These are phyloP conservation scores for barrel medic (Medicago truncatula) DNA, from an alignment of 306 rosid species.

Conservation along the genomic window DNA sequence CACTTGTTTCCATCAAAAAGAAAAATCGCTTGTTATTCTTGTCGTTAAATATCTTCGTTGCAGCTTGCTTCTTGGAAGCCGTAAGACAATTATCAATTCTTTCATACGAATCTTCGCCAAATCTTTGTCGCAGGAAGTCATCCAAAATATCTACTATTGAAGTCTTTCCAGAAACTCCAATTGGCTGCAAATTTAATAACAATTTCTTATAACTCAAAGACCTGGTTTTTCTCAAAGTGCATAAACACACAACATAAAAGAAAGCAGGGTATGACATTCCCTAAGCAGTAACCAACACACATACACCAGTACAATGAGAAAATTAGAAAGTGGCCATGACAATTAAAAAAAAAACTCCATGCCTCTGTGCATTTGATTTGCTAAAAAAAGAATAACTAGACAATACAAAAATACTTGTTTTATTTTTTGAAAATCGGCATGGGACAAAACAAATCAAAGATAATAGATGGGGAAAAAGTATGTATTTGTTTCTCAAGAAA, in stretches of 20 bases:
- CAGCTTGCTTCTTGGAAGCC: constrained; percentile 59
- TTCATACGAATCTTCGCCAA: constrained; percentile 78
- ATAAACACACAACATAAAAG: constrained; percentile 5
- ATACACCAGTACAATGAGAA: constrained; percentile 29
- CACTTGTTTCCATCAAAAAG: constrained; percentile 78
- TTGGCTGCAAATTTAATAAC: constrained; percentile 56
- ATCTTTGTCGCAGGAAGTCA: constrained; percentile 70
- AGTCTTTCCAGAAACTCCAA: constrained; percentile 64
- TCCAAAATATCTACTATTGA: constrained; percentile 83
- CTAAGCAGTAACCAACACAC: constrained; percentile 8
- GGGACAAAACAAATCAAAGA: neutral
- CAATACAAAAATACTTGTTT: neutral
- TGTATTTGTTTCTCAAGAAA: neutral
- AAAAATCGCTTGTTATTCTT: constrained; percentile 73
- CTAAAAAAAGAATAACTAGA: neutral
- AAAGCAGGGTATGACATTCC: constrained; percentile 22
- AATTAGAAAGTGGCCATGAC: neutral
- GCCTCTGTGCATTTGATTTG: constrained; percentile 8
- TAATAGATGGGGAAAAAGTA: neutral
- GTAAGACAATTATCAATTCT: constrained; percentile 59
- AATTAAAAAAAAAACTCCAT: neutral
- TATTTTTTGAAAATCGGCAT: neutral
- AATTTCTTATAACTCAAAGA: constrained; percentile 31
- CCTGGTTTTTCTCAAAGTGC: constrained; percentile 27
- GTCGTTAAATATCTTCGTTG: constrained; percentile 70